These are phyloP conservation scores for Ophiostoma pallidulum DNA, from an alignment of 2,329 filamentous ascomycete species.

Conservation along the genomic window DNA sequence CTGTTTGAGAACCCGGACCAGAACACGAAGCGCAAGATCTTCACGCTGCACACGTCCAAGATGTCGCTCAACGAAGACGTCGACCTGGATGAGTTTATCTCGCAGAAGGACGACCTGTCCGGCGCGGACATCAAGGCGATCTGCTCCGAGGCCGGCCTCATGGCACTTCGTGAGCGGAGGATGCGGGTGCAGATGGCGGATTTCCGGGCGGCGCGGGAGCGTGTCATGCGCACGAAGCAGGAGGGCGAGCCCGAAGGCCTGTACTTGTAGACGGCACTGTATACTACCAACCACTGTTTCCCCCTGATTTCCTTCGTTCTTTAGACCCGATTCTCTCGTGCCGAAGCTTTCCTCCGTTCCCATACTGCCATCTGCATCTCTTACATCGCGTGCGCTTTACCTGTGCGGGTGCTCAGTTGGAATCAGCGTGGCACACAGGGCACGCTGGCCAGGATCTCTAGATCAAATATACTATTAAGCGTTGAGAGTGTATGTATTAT, in stretches of 20 bases:
- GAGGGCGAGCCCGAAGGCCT: conserved; percentile 96
- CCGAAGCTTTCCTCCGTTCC: too few relatives aligned
- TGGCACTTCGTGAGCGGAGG: conserved; percentile 86
- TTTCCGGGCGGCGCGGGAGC: conserved; percentile 84
- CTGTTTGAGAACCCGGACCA: conserved; percentile 61
- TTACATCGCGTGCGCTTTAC: too few relatives aligned
- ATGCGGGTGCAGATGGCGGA: conserved; percentile 99
- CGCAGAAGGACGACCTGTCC: conserved; percentile 93
- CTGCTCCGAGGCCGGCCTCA: conserved; percentile 89
- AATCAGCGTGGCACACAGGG: too few relatives aligned
- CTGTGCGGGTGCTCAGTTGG: too few relatives aligned
- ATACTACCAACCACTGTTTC: not conserved
- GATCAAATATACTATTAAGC: too few relatives aligned
- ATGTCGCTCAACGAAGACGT: conserved; percentile 96
- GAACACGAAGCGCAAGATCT: conserved; percentile 96
- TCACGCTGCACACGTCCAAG: conserved; percentile 94
- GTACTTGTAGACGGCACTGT: conserved; percentile 67
- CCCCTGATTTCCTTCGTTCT: not conserved
- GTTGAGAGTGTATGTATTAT: too few relatives aligned
- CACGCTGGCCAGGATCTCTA: too few relatives aligned
- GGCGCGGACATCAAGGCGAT: conserved; percentile 99
- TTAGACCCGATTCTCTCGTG: not conserved
- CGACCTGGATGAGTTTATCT: conserved; percentile 98
- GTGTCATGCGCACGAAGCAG: conserved; percentile 95
- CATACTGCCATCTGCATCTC: too few relatives aligned